phyloP scores from a whole-genome alignment of 176 grass and related monocot species.

The Aegilops tauschii region DNA sequence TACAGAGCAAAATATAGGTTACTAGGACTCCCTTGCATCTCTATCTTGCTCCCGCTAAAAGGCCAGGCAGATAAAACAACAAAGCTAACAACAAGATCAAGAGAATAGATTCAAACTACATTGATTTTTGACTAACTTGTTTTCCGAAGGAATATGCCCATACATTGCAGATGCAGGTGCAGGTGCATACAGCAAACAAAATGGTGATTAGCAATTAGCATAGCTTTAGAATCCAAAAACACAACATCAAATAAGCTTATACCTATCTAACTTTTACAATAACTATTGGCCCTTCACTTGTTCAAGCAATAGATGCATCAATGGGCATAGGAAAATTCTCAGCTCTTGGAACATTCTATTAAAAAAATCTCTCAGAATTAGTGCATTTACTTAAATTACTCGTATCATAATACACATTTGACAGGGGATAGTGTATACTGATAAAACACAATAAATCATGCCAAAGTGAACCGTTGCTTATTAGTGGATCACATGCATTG shows the following conservation, averaged over 20 bases:
- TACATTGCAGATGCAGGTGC: not conserved
- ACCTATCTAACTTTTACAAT: too few relatives aligned
- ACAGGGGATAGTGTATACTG: not conserved
- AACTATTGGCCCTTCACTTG: not conserved
- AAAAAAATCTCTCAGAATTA: not conserved
- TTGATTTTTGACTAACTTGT: not conserved
- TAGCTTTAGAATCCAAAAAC: not conserved
- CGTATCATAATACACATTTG: not conserved
- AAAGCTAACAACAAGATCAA: not conserved
- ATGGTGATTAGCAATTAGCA: not conserved
- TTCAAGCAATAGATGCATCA: not conserved
- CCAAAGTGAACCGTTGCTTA: not conserved
- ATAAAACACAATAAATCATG: not conserved
- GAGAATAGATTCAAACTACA: not conserved
- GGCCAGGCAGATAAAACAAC: not conserved
- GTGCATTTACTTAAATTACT: not conserved
- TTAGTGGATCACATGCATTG: not conserved
- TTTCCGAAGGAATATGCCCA: not conserved
- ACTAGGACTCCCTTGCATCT: not conserved
- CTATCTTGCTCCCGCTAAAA: not conserved
- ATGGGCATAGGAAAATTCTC: not conserved
- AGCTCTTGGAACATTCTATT: constrained; percentile 1
- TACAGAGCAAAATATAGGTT: too few relatives aligned
- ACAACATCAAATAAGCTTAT: too few relatives aligned
- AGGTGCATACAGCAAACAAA: not conserved